These are phyloP conservation scores for Elsinoe ampelina DNA, from an alignment of 2,329 filamentous ascomycete genomes.

Conservation along the genomic window DNA sequence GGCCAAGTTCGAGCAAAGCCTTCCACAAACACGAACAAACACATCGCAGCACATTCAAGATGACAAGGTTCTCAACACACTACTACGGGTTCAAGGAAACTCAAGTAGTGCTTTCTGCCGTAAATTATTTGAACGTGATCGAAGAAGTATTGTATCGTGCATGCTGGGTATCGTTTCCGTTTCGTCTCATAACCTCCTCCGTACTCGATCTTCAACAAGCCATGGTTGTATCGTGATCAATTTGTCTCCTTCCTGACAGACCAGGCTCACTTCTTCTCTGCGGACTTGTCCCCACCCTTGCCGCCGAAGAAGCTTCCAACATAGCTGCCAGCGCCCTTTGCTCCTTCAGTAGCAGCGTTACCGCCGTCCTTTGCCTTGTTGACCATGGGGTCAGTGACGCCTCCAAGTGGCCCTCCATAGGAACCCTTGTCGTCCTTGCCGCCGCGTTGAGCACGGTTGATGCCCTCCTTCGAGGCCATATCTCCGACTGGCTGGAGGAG, in stretches of 20 bases:
- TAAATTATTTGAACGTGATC: background rate
- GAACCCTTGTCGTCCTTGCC: conserved; percentile 54
- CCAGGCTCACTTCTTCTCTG: conserved; percentile 18
- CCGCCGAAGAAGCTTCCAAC: conserved; percentile 26
- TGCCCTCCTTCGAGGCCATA: conserved; percentile 51
- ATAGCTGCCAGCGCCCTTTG: conserved; percentile 26
- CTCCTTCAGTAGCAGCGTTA: conserved; percentile 22
- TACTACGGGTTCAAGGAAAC: background rate
- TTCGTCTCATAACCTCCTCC: conserved; percentile 4
- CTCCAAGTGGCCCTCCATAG: conserved; percentile 34
- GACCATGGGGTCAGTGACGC: conserved; percentile 26
- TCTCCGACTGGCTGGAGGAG: conserved; percentile 57
- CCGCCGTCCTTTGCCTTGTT: conserved; percentile 23
- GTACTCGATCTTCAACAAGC: too few relatives aligned
- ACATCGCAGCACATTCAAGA: background rate
- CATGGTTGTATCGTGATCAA: too few relatives aligned
- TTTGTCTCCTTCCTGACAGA: background rate
- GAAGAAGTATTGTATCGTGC: background rate
- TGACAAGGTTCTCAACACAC: background rate
- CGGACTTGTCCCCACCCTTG: conserved; percentile 26
- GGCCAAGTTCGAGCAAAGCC: too few relatives aligned
- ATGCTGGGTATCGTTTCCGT: conserved; percentile 11
- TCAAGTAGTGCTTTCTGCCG: background rate
- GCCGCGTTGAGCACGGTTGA: conserved; percentile 55
- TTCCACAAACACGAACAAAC: too few relatives aligned